phyloP scores from a whole-genome alignment of 1,139 yeast genomes.

The Debaryomyces psychrophilus region DNA sequence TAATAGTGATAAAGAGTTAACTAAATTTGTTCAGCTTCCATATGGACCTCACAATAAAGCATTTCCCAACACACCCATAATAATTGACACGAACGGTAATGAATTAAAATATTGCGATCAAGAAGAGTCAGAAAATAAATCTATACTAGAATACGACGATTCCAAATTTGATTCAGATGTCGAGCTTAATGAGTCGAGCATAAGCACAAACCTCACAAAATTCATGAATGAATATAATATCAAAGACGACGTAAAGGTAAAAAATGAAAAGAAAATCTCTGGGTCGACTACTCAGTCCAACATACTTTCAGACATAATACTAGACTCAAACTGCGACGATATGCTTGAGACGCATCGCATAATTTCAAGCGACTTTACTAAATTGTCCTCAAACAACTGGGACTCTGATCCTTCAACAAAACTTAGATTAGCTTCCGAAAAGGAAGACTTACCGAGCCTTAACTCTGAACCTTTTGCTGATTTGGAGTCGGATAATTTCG shows the following conservation, averaged over 20 bases:
- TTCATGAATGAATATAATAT: conserved; percentile 3
- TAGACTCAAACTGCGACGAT: conserved; percentile 1
- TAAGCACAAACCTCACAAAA: conserved; percentile 10
- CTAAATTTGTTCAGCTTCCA: conserved; percentile 16
- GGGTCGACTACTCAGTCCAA: background rate
- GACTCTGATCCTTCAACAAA: background rate
- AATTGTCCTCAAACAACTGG: conserved; percentile 7
- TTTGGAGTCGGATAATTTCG: conserved; percentile 9
- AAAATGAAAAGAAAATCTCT: background rate
- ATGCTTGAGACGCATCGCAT: background rate
- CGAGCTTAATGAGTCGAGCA: conserved; percentile 7
- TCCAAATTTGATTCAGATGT: conserved; percentile 4
- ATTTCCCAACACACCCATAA: conserved; percentile 12
- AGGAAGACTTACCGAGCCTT: background rate
- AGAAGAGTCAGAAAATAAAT: background rate
- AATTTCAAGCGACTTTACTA: conserved; percentile 8
- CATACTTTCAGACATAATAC: conserved; percentile 4
- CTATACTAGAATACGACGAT: conserved; percentile 7
- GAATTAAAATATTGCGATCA: background rate
- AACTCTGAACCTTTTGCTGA: conserved; percentile 14
- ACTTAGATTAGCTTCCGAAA: background rate
- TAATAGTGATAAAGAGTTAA: conserved; percentile 8
- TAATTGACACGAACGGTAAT: conserved; percentile 13
- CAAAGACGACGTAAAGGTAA: background rate
- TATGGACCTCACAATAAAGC: conserved; percentile 16